These are phyloP conservation scores for Diplotaxis tenuifolia DNA, from an alignment of 345 rosid species.

Conservation along the genomic window DNA sequence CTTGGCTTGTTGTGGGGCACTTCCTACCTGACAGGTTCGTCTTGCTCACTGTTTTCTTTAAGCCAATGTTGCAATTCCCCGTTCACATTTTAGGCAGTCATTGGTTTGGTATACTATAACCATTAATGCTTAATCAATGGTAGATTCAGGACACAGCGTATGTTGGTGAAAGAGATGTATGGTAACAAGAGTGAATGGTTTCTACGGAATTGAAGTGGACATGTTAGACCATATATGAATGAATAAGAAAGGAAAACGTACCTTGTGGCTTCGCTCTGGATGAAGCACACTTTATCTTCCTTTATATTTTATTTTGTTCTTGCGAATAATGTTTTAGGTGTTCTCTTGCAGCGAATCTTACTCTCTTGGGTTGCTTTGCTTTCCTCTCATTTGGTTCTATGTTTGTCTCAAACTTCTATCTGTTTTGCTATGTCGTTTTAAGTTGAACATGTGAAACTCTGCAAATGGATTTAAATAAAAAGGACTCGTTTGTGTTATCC, in stretches of 20 bases:
- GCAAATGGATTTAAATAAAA: slow-evolving; percentile 20
- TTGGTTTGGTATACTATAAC: background rate
- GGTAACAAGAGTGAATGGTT: too few species aligned
- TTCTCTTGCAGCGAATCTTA: slow-evolving; percentile 24
- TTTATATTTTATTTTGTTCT: background rate
- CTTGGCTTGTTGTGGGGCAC: slow-evolving; percentile 60
- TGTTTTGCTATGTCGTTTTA: slow-evolving; percentile 13
- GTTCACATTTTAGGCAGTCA: background rate
- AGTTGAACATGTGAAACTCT: slow-evolving; percentile 17
- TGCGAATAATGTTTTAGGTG: slow-evolving; percentile 7
- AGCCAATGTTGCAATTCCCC: slow-evolving; percentile 4
- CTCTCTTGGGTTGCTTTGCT: slow-evolving; percentile 9
- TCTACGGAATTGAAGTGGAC: too few species aligned
- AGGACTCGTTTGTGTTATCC: background rate
- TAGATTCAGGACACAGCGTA: slow-evolving; percentile 32
- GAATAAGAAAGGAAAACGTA: slow-evolving; percentile 34
- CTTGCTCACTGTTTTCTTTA: background rate
- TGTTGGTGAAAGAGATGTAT: slow-evolving; percentile 40
- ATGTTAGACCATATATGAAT: slow-evolving; percentile 35
- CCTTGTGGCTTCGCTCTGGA: slow-evolving; percentile 34
- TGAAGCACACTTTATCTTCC: slow-evolving; percentile 18
- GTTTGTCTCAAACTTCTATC: slow-evolving; percentile 14
- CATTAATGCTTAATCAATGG: slow-evolving; percentile 21
- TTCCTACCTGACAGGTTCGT: slow-evolving; percentile 67
- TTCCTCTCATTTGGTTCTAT: slow-evolving; percentile 5